A percentile compares a stretch with the other conserved stretches of the same genome.
Evolutionary conservation across 1,284 basidiomycete genomes (phyloP).

Genomic region (Rhizoctonia solani): DNA sequence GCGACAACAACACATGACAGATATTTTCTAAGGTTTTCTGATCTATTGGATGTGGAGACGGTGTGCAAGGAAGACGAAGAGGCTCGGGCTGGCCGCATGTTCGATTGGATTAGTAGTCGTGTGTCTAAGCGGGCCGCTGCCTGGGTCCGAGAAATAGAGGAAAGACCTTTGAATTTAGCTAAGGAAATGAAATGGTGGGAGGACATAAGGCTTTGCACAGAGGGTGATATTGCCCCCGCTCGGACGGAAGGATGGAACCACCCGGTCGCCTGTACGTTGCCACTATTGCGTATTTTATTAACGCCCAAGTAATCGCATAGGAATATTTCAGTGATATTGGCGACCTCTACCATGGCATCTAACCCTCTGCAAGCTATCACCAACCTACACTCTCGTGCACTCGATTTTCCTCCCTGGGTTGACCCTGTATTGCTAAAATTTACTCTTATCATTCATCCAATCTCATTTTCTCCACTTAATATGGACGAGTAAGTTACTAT

Average conservation of each 20-base stretch:
- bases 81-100: conserved; percentile 67
- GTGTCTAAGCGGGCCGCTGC: conserved; percentile 60
- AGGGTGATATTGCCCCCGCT: conserved; percentile 72
- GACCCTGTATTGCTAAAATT: conserved; percentile 69
- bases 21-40: conserved; percentile 75
- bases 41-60: conserved; percentile 66
- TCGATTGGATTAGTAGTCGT: conserved; percentile 79
- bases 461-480: conserved; percentile 62
- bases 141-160: conserved; percentile 68
- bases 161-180: conserved; percentile 46
- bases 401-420: conserved; percentile 76
- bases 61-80: conserved; percentile 76
- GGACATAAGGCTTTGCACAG: conserved; percentile 70
- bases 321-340: conserved; percentile 65
- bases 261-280: conserved; percentile 67
- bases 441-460: conserved; percentile 73
- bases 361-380: conserved; percentile 78
- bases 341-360: conserved; percentile 72
- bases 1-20: conserved; percentile 68
- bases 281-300: background rate
- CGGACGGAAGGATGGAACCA: conserved; percentile 80
- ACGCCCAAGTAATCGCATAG: background rate
- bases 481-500: conserved; percentile 69
- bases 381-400: conserved; percentile 62
- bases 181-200: conserved; percentile 79